Percentiles rank a stretch among this genome's conserved stretches.
Evolutionary conservation across 345 rosid genomes (phyloP).

Genomic region (Hypericum androsaemum): DNA sequence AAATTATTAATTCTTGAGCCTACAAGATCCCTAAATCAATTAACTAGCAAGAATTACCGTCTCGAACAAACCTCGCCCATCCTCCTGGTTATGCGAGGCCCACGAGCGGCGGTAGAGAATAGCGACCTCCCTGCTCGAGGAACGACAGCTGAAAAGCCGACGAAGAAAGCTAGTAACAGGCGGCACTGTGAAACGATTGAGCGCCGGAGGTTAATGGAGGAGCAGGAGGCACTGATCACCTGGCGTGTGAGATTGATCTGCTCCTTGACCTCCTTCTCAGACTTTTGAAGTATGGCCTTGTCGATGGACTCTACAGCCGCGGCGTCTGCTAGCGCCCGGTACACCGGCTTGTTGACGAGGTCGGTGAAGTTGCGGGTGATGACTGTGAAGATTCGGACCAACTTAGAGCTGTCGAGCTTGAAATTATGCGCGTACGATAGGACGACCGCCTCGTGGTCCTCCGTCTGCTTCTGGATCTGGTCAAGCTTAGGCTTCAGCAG

Average conservation of each 20-base stretch:
- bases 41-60: no score
- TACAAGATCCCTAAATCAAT: no score
- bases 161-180: no score
- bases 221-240: constrained; percentile 63
- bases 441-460: constrained; percentile 73
- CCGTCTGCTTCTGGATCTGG: constrained; percentile 94
- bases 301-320: constrained; percentile 59
- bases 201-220: no score
- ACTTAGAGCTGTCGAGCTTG: constrained; percentile 86
- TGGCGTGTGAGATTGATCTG: constrained; percentile 84
- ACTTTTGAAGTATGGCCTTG: constrained; percentile 51
- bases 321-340: constrained; percentile 46
- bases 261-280: constrained; percentile 97
- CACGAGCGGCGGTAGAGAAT: no score
- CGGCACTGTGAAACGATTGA: no score
- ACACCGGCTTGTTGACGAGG: constrained; percentile 61
- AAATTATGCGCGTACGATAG: constrained; percentile 85
- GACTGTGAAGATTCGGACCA: constrained; percentile 78
- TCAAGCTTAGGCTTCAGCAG: constrained; percentile 78
- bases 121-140: no score
- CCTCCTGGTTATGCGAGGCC: no score
- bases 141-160: no score
- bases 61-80: no score
- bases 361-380: constrained; percentile 75
- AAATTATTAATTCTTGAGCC: no score